A percentile compares a stretch with the other conserved stretches of the same genome.
Conservation (phyloP, 2,329 filamentous ascomycete genomes). For the Chaetomium sp. region DNA sequence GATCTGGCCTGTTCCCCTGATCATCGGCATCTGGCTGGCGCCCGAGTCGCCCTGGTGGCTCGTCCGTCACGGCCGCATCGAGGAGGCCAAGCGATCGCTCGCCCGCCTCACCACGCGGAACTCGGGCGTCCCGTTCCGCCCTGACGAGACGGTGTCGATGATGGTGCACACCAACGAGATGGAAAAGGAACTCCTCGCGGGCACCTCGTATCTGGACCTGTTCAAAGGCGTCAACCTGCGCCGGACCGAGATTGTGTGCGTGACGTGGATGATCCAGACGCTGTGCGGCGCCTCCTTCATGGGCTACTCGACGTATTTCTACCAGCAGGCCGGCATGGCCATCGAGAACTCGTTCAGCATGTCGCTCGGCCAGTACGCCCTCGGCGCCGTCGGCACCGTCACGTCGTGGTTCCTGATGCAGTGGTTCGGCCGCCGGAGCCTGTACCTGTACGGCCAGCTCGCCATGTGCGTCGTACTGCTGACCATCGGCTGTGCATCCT, state of each 20-base stretch:
- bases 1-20: conserved; percentile 26
- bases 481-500: conserved; percentile 39
- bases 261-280: conserved; percentile 53
- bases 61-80: conserved; percentile 23
- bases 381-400: conserved; percentile 49
- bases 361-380: conserved; percentile 44
- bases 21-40: conserved; percentile 22
- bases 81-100: conserved; percentile 16
- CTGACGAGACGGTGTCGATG: conserved; percentile 47
- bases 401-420: conserved; percentile 49
- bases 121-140: neutral
- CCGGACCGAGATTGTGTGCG: conserved; percentile 56
- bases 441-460: conserved; percentile 46
- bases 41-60: conserved; percentile 50
- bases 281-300: conserved; percentile 53
- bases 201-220: conserved; percentile 52
- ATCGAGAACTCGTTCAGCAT: conserved; percentile 41
- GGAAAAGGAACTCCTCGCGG: conserved; percentile 35
- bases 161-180: conserved; percentile 50
- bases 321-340: conserved; percentile 43
- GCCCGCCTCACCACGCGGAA: conserved; percentile 7
- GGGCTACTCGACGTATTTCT: conserved; percentile 45
- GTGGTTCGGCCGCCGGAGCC: conserved; percentile 25
- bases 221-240: conserved; percentile 55
- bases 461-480: conserved; percentile 48